Conservation (phyloP, 345 rosid genomes). For the Salix purpurea region DNA sequence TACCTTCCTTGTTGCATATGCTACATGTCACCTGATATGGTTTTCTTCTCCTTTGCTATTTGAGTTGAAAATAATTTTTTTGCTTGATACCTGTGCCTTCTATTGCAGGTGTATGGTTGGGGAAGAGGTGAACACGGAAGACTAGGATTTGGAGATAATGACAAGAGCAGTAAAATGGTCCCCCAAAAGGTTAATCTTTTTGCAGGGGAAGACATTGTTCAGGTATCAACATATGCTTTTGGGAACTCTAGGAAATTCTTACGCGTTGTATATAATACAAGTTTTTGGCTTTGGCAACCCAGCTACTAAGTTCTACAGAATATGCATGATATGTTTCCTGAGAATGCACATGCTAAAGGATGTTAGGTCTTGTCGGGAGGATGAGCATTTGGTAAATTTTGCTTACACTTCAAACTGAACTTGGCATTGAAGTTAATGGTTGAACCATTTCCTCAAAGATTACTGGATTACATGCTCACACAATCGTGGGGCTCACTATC, state of each 20-base stretch:
- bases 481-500: not conserved
- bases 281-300: not conserved
- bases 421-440: not conserved
- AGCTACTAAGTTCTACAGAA: not conserved
- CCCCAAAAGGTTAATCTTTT: constrained; percentile 89
- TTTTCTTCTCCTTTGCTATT: not conserved
- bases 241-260: not conserved
- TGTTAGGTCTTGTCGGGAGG: not conserved
- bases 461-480: not conserved
- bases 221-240: constrained; percentile 34
- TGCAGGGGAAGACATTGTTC: constrained; percentile 75
- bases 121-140: constrained; percentile 99
- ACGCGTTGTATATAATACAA: not conserved
- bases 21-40: not conserved
- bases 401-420: not conserved
- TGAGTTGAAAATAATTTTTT: not conserved
- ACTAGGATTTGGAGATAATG: constrained; percentile 97
- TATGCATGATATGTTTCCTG: not conserved
- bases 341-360: not conserved
- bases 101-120: constrained; percentile 84
- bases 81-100: not conserved
- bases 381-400: not conserved
- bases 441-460: not conserved
- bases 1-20: not conserved
- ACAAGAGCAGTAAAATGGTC: constrained; percentile 96